These are phyloP conservation scores for Mentha longifolia DNA, from an alignment of 257 asterid genomes.

Conservation along the genomic window DNA sequence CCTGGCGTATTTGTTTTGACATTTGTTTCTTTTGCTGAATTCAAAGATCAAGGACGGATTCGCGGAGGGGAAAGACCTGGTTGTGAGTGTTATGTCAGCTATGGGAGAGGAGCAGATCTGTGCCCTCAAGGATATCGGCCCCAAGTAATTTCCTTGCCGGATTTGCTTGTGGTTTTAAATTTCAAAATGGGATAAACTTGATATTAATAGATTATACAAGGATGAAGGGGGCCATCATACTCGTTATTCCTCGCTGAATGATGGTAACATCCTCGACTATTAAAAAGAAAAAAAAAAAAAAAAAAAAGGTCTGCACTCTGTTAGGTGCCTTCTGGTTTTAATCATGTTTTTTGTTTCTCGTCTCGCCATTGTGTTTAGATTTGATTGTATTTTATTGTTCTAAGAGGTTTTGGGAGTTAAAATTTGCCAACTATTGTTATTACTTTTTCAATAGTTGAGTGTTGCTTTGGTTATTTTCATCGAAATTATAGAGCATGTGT, in stretches of 20 bases:
- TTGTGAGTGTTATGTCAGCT: slow-evolving; percentile 88
- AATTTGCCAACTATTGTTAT: neutral
- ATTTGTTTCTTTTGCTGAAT: neutral
- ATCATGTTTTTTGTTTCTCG: slow-evolving; percentile 9
- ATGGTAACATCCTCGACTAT: slow-evolving; percentile 35
- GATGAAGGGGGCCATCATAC: slow-evolving; percentile 32
- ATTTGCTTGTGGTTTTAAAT: slow-evolving; percentile 22
- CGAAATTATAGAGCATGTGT: neutral
- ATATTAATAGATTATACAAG: slow-evolving; percentile 24
- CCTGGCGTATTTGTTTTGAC: neutral
- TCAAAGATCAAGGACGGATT: slow-evolving; percentile 83
- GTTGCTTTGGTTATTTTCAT: neutral
- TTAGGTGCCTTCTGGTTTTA: neutral
- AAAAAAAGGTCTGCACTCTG: slow-evolving; percentile 1
- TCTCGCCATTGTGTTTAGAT: neutral
- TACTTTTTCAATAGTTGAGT: neutral
- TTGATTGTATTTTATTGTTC: slow-evolving; percentile 7
- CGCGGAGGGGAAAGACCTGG: slow-evolving; percentile 80
- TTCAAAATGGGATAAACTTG: slow-evolving; percentile 20
- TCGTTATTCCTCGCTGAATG: neutral
- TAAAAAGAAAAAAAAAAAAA: too few species aligned
- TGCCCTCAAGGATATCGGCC: slow-evolving; percentile 88
- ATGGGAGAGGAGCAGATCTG: slow-evolving; percentile 98
- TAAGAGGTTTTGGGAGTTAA: slow-evolving; percentile 17
- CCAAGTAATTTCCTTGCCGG: slow-evolving; percentile 48